Base-by-base conservation (phyloP, 805 yeast genomes). In the Saccharomycopsis sp. region DNA sequence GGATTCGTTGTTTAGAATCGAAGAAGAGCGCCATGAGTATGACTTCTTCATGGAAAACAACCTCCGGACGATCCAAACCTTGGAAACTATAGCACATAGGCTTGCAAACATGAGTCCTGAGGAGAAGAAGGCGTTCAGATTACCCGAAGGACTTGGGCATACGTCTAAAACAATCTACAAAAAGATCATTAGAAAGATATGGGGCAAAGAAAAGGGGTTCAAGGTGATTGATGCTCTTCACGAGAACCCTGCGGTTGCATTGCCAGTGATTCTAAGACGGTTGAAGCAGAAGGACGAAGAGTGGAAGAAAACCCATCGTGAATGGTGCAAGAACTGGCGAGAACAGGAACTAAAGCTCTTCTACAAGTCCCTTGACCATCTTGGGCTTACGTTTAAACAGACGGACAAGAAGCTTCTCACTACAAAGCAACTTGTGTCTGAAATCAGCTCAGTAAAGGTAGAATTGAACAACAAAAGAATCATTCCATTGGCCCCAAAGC, bases 321-420 rank as follows among this genome's bases (percentile, higher is more conserved):
- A 94, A 70, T 94, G 99, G 98, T 93, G 93, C 73, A 93, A 93
- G 70, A 96, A 91, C 14, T 94, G 99, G 99, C 84, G 99, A 69
- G 98, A 93, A 73, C 84, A 96, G 73, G 99, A 94, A 72, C 97
- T 92, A 68, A 92, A 90, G 67, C 96, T 91, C 0, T 92, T 88
- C 70, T 89, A 84, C 76, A 94, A 94, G 72, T 89, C 97, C 1
- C 77, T 94, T 64, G 99, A 94, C 70, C 99, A 94, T 70, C 76
- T 93, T 62, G 99, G 99, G 0, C 78, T 94, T 66, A 92, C 97
- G 0, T 94, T 94, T 76, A 94, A 94, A 73, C 98, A 94, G 70
- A 88, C 97, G 23, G 99, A 94, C 73, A 93, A 94, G 71, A 93
- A 94, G 71, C 74, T 90, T 58, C 74, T 94, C 65, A 90, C 98